Evolutionary conservation across 352 stramenopile genomes (phyloP).

Genomic region (Halophytophthora polymorphica): DNA sequence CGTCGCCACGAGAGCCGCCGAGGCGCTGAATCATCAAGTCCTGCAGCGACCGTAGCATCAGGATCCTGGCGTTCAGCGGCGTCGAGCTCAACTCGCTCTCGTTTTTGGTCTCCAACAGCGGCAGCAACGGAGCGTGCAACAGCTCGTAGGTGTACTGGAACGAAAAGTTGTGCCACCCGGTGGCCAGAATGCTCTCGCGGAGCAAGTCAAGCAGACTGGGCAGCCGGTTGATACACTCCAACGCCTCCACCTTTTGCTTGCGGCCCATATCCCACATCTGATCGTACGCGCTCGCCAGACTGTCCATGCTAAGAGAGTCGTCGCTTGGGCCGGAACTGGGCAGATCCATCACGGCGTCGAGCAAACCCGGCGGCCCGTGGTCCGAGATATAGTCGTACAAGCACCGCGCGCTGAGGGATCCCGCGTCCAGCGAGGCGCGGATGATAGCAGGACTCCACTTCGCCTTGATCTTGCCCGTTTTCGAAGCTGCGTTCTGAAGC

Average conservation of each 20-base stretch:
- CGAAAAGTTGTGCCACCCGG: constrained; percentile 51
- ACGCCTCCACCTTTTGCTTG: constrained; percentile 58
- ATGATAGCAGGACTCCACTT: constrained; percentile 61
- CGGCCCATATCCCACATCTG: constrained; percentile 63
- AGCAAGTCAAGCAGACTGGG: constrained; percentile 59
- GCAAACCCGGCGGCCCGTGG: constrained; percentile 47
- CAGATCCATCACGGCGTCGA: constrained; percentile 45
- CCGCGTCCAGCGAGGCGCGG: constrained; percentile 51
- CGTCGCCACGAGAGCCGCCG: constrained; percentile 65
- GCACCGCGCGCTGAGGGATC: constrained; percentile 59
- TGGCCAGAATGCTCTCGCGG: constrained; percentile 61
- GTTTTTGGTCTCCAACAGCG: constrained; percentile 46
- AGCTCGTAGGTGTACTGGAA: constrained; percentile 62
- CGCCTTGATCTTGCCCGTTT: constrained; percentile 57
- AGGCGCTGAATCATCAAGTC: constrained; percentile 83
- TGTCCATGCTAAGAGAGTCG: constrained; percentile 43
- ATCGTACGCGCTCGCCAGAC: constrained; percentile 62
- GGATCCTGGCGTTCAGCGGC: constrained; percentile 42
- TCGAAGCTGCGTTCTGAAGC: constrained; percentile 60
- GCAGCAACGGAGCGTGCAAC: constrained; percentile 61
- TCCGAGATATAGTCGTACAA: constrained; percentile 70
- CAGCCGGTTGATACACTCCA: constrained; percentile 68
- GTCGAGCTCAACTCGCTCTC: constrained; percentile 10
- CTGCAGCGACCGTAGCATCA: constrained; percentile 79
- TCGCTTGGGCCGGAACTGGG: constrained; percentile 22